phyloP scores from a whole-genome alignment of 2,329 filamentous ascomycete species.

The Phialophora expanda region DNA sequence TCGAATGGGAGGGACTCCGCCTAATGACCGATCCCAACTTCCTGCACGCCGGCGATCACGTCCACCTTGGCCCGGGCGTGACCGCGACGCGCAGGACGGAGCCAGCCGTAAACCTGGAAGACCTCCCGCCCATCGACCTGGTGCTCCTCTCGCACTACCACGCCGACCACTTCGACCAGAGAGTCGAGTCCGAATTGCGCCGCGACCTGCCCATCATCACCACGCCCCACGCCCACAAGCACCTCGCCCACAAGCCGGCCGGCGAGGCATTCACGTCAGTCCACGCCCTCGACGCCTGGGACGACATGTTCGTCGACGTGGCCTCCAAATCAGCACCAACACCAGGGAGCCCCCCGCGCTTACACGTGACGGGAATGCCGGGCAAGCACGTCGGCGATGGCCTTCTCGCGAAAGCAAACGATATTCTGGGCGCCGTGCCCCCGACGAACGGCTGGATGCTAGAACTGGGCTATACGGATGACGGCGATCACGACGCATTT shows the following conservation, averaged over 20 bases:
- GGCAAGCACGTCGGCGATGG: constrained; percentile 65
- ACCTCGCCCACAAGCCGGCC: constrained; percentile 52
- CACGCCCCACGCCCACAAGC: constrained; percentile 64
- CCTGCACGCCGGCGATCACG: constrained; percentile 68
- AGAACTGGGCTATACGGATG: constrained; percentile 60
- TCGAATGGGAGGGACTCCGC: constrained; percentile 50
- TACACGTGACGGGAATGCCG: constrained; percentile 67
- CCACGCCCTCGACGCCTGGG: constrained; percentile 61
- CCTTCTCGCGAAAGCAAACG: constrained; percentile 52
- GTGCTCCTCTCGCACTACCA: constrained; percentile 70
- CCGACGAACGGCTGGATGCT: constrained; percentile 72
- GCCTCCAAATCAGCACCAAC: constrained; percentile 2
- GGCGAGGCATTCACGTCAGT: constrained; percentile 62
- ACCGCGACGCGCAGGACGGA: constrained; percentile 61
- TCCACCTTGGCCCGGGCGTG: constrained; percentile 69
- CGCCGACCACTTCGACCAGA: constrained; percentile 62
- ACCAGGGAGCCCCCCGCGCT: constrained; percentile 45
- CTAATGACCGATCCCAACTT: constrained; percentile 64
- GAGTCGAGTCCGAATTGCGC: constrained; percentile 58
- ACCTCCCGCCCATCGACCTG: constrained; percentile 64
- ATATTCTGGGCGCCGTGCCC: constrained; percentile 58
- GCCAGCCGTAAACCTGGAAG: constrained; percentile 64
- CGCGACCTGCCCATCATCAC: constrained; percentile 66
- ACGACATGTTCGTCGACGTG: constrained; percentile 57
- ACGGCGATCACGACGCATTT: constrained; percentile 43